Base-by-base conservation (phyloP, 2,329 filamentous ascomycete species). In the Fusarium verrucosum region DNA sequence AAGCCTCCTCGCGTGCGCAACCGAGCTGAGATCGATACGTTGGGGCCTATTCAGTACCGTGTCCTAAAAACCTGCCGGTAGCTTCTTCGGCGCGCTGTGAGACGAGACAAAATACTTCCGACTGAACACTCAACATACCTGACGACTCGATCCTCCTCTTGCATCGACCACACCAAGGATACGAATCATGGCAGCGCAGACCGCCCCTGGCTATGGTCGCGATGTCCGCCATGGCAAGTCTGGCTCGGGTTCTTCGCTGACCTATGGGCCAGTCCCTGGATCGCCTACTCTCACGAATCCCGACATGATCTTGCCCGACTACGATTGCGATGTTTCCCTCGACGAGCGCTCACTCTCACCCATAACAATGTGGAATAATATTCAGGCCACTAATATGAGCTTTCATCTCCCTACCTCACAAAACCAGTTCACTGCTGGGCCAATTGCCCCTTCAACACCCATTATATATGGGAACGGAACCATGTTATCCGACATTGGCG, bases 261-360 rank as follows among this genome's bases (percentile, higher is more conserved):
- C 76, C 32, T 82, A 84, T 68, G 76, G 80, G 17, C 74, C 82
- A 40, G 77, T 82, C 56, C 88, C 90, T 65, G 87, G 87, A 13
- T 96, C 92, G 58, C 94, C 94, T 42, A 96, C 94, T 4, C 81
- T 97, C 72, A 96, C 92, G 53, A 96, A 97, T 76, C 92, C 93
- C 49, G 94, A 96, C 76, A 94, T 97, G 92, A 96, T 97, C 71
- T 81, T 97, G 49, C 94, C 94, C 60, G 88, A 90, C 74, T 88
- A 89, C 72, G 86, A 87, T 66, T 83, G 83, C 75, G 74, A 85
- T 75, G 78, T 84, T 73, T 81, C 83, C 74, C 79, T 83, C 73
- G 78, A 85, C 75, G 73, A 81, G 71, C 77, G 78, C 72, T 79
- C 83, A 56, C 82, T 83, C 59, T 81, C 83, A 70, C 78, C 81